phyloP scores from a whole-genome alignment of 2,329 filamentous ascomycete species.

The Sporothrix sp. region DNA sequence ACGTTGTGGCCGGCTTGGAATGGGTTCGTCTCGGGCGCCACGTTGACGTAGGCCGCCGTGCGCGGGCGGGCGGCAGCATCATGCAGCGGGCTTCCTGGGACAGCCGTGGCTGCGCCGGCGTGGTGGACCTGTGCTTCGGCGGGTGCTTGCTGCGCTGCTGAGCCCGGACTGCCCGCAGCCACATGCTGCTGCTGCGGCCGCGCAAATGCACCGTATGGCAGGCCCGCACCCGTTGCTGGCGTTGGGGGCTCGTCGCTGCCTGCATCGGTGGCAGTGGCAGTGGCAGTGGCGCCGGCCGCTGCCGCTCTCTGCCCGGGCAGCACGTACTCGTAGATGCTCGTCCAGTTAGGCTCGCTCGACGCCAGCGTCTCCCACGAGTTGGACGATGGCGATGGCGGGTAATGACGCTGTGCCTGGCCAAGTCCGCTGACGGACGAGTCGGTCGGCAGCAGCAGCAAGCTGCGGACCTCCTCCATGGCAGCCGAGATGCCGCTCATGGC shows the following conservation, averaged over 20 bases:
- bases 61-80: background rate
- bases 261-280: constrained; percentile 2
- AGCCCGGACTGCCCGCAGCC: constrained; percentile 4
- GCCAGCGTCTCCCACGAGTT: constrained; percentile 17
- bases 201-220: background rate
- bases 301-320: background rate
- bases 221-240: constrained; percentile 1
- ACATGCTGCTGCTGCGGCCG: constrained; percentile 1
- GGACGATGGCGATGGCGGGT: constrained; percentile 13
- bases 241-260: constrained; percentile 8
- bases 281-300: background rate
- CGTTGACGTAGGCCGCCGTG: background rate
- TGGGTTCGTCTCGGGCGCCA: background rate
- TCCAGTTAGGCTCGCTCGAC: constrained; percentile 18
- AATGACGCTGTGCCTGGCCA: background rate
- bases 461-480: constrained; percentile 18
- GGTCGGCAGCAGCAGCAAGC: constrained; percentile 12
- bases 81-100: background rate
- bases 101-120: background rate
- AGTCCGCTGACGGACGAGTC: constrained; percentile 2
- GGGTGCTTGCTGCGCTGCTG: background rate
- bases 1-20: background rate
- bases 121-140: background rate
- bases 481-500: constrained; percentile 16
- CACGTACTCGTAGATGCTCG: constrained; percentile 13